Conservation (phyloP, 208 protist genomes). For the Lotmaria passim region DNA sequence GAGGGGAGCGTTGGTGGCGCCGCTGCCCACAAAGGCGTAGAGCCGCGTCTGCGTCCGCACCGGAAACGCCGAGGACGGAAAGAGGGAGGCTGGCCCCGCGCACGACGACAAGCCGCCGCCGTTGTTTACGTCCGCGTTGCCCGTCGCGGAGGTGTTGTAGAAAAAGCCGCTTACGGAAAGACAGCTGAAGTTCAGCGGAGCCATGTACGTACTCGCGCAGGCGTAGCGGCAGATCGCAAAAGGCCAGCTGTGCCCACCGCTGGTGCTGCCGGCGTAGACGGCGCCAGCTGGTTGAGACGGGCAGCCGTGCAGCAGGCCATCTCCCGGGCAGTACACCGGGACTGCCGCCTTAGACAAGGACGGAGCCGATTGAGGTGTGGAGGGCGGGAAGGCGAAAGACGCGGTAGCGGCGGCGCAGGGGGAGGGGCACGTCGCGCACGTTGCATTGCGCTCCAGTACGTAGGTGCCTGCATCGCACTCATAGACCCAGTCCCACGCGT, state of each 20-base stretch:
- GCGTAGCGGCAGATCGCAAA: constrained; percentile 24
- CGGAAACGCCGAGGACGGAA: not conserved
- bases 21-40: constrained; percentile 33
- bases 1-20: constrained; percentile 17
- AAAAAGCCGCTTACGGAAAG: constrained; percentile 19
- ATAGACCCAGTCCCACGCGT: not conserved
- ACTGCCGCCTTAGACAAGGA: not conserved
- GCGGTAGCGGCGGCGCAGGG: constrained; percentile 4
- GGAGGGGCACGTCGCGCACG: constrained; percentile 22
- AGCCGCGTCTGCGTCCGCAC: constrained; percentile 5
- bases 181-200: constrained; percentile 27
- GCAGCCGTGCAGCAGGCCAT: constrained; percentile 37
- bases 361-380: not conserved
- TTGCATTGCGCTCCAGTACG: not conserved
- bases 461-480: constrained; percentile 27
- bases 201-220: constrained; percentile 19
- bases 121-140: constrained; percentile 18
- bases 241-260: not conserved
- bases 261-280: constrained; percentile 11
- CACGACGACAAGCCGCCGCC: constrained; percentile 21
- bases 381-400: no score
- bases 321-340: constrained; percentile 33
- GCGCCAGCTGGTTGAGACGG: constrained; percentile 15
- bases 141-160: constrained; percentile 20
- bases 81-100: constrained; percentile 6